A percentile compares a stretch with the other conserved stretches of the same genome.
phyloP scores from a whole-genome alignment of 1,284 basidiomycete species.

The Apiotrichum gracile region DNA sequence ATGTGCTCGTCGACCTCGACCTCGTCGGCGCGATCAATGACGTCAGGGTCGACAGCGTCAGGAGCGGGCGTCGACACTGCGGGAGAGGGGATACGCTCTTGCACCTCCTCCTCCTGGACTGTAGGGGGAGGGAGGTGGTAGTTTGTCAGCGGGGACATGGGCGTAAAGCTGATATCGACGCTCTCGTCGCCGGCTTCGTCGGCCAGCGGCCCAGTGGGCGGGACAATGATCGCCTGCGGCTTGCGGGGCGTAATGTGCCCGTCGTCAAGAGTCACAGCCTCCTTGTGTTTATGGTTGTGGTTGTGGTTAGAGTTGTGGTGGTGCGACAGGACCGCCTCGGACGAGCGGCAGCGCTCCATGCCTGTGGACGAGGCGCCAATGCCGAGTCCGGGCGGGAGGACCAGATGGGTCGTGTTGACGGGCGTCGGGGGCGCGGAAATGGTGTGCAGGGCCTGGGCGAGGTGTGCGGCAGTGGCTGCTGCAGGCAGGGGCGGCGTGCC shows the following conservation, averaged over 20 bases:
- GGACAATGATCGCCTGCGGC: slow-evolving; percentile 6
- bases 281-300: background rate
- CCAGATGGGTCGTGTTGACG: slow-evolving; percentile 37
- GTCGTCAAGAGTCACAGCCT: background rate
- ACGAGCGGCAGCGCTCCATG: slow-evolving; percentile 41
- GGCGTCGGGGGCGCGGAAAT: slow-evolving; percentile 43
- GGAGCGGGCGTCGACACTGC: no score
- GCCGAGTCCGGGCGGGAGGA: slow-evolving; percentile 25
- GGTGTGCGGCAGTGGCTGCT: slow-evolving; percentile 4
- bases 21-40: background rate
- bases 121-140: background rate
- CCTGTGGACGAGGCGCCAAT: slow-evolving; percentile 16
- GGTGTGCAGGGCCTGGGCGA: slow-evolving; percentile 18
- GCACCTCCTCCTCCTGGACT: background rate
- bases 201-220: background rate
- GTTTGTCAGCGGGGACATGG: background rate
- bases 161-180: background rate
- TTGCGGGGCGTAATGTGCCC: slow-evolving; percentile 15
- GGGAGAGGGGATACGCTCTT: no score
- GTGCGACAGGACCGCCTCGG: slow-evolving; percentile 29
- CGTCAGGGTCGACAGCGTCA: background rate
- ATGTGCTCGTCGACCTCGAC: slow-evolving; percentile 11
- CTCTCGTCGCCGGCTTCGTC: background rate
- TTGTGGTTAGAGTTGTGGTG: slow-evolving; percentile 7
- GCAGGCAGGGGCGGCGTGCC: slow-evolving; percentile 12